phyloP scores from a whole-genome alignment of 352 stramenopile genomes.

The Peronospora belbahrii region DNA sequence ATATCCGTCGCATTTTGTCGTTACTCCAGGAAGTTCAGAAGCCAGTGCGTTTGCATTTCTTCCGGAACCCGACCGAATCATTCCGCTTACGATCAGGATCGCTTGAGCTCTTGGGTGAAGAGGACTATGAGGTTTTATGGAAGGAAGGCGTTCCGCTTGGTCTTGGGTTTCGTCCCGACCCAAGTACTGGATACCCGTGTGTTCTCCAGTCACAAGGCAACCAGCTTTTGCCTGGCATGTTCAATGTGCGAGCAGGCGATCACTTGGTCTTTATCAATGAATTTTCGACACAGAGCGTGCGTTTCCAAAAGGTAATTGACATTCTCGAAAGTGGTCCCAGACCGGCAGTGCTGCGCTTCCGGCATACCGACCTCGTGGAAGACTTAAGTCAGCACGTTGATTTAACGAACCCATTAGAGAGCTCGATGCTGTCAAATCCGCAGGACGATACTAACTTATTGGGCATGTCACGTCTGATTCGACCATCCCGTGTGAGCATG shows the following conservation, averaged over 20 bases:
- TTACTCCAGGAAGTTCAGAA: constrained; percentile 81
- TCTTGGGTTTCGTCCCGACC: constrained; percentile 71
- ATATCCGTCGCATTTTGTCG: constrained; percentile 68
- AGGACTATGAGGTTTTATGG: constrained; percentile 86
- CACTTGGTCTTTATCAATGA: constrained; percentile 84
- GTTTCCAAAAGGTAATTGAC: constrained; percentile 84
- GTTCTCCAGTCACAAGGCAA: constrained; percentile 78
- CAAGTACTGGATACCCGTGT: constrained; percentile 64
- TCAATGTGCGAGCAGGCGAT: constrained; percentile 75
- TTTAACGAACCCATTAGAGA: constrained; percentile 11
- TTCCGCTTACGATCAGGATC: constrained; percentile 62
- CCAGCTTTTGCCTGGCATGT: constrained; percentile 70
- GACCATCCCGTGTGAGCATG: constrained; percentile 62
- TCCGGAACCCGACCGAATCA: constrained; percentile 63
- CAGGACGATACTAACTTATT: constrained; percentile 63
- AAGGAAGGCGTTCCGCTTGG: constrained; percentile 77
- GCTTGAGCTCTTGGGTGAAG: constrained; percentile 65
- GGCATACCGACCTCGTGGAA: constrained; percentile 67
- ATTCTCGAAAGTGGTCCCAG: constrained; percentile 74
- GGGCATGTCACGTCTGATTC: constrained; percentile 56
- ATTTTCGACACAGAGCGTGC: constrained; percentile 71
- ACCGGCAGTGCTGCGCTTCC: constrained; percentile 72
- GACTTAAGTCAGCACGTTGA: constrained; percentile 32
- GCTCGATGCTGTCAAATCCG: constrained; percentile 44
- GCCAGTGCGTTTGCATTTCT: constrained; percentile 65